Conservation (phyloP, 139 green algal genomes). For the Closterium sp. region DNA sequence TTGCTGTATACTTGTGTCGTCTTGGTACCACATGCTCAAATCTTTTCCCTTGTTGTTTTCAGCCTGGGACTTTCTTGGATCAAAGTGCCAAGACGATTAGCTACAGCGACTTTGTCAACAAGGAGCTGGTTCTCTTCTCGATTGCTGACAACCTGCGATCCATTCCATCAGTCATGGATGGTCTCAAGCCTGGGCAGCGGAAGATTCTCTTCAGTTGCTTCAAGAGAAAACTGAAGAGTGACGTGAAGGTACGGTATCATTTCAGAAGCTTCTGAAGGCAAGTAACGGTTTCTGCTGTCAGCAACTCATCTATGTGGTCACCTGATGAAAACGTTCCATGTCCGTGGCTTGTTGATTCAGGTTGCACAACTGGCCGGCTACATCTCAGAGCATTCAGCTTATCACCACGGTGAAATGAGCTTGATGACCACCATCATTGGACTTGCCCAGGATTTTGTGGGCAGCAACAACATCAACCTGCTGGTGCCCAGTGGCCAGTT, state of each 20-base stretch:
- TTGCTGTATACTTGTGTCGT: not conserved
- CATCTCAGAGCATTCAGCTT: conserved; percentile 95
- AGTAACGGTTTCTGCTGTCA: not conserved
- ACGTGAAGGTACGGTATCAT: conserved; percentile 78
- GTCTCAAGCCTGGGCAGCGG: conserved; percentile 96
- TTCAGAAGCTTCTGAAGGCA: too few species aligned
- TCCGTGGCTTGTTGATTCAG: conserved; percentile 53
- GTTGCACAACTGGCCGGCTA: conserved; percentile 94
- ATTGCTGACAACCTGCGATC: conserved; percentile 79
- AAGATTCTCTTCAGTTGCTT: conserved; percentile 99
- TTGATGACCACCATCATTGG: conserved; percentile 84
- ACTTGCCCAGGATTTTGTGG: conserved; percentile 93
- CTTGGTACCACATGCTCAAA: not conserved
- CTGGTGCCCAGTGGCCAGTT: conserved; percentile 70
- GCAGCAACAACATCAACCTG: conserved; percentile 98
- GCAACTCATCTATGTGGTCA: too few species aligned
- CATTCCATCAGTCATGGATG: conserved; percentile 94
- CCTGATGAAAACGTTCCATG: not conserved
- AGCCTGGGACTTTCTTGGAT: conserved; percentile 93
- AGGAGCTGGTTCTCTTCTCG: conserved; percentile 67
- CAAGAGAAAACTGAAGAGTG: conserved; percentile 91
- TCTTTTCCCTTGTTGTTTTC: conserved; percentile 15
- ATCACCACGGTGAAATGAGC: conserved; percentile 95
- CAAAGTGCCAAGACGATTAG: conserved; percentile 64
- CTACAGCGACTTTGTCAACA: conserved; percentile 90